phyloP scores from a whole-genome alignment of 257 asterid species.

The Solanum sejunctum region DNA sequence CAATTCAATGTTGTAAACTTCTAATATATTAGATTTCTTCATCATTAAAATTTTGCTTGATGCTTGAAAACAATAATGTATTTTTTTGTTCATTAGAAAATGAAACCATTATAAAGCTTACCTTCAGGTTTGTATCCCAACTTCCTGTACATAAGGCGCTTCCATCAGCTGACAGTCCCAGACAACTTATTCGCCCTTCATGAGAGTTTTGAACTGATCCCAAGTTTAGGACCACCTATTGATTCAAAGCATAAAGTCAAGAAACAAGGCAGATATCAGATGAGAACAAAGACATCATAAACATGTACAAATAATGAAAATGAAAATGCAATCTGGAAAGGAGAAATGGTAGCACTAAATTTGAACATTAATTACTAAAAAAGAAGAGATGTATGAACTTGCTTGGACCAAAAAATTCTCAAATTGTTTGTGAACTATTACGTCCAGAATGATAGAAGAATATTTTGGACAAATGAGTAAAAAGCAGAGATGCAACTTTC shows the following conservation, averaged over 20 bases:
- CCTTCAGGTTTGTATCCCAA: slow-evolving; percentile 90
- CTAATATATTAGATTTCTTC: not conserved
- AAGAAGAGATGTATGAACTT: not conserved
- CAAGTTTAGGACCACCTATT: slow-evolving; percentile 73
- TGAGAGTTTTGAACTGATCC: slow-evolving; percentile 90
- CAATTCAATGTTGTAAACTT: not conserved
- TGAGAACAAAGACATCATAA: not conserved
- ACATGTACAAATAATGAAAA: not conserved
- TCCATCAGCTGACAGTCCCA: slow-evolving; percentile 93
- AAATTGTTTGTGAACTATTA: not conserved
- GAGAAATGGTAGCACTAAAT: not conserved
- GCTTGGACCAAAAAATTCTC: not conserved
- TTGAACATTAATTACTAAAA: not conserved
- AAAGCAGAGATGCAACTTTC: not conserved
- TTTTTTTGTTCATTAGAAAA: not conserved
- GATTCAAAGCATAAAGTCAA: not conserved
- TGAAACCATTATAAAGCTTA: not conserved
- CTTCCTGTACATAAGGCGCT: slow-evolving; percentile 98
- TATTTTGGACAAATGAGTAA: not conserved
- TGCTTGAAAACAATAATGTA: not conserved
- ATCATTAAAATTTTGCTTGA: not conserved
- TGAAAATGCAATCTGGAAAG: not conserved
- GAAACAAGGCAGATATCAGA: not conserved
- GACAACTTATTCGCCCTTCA: slow-evolving; percentile 62
- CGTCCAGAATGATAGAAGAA: not conserved